A percentile compares a stretch with the other conserved stretches of the same genome.
Evolutionary conservation across 352 stramenopile species (phyloP).

Genomic region (Phytopythium kandeliae): DNA sequence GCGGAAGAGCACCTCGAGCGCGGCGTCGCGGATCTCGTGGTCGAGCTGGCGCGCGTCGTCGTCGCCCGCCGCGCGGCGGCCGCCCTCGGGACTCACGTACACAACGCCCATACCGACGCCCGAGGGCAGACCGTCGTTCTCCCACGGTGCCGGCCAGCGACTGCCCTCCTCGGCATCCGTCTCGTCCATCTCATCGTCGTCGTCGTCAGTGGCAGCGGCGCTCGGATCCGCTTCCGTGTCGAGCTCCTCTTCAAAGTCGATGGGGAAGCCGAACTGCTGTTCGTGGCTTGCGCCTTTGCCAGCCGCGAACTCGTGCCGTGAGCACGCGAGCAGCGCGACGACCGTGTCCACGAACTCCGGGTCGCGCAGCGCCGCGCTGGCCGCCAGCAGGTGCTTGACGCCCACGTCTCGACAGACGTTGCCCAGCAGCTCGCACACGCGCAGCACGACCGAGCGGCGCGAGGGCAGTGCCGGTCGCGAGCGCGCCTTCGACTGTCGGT

Average conservation of each 20-base stretch:
- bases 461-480: conserved; percentile 11
- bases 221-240: conserved; percentile 17
- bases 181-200: conserved; percentile 52
- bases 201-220: conserved; percentile 33
- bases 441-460: conserved; percentile 49
- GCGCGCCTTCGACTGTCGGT: conserved; percentile 17
- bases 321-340: conserved; percentile 42
- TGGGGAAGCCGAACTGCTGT: conserved; percentile 17
- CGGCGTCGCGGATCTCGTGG: conserved; percentile 71
- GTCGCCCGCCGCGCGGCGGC: conserved; percentile 31
- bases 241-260: conserved; percentile 36
- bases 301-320: conserved; percentile 42
- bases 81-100: conserved; percentile 64
- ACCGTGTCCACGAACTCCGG: conserved; percentile 42
- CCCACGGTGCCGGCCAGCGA: conserved; percentile 69
- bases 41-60: conserved; percentile 50
- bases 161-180: conserved; percentile 46
- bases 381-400: conserved; percentile 33
- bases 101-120: conserved; percentile 74
- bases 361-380: conserved; percentile 38
- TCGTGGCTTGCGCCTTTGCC: conserved; percentile 17
- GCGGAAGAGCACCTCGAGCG: conserved; percentile 68
- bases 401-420: conserved; percentile 50
- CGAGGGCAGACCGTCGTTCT: conserved; percentile 61
- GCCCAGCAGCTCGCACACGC: conserved; percentile 53